Conservation (phyloP, 441 rosid genomes). For the Theobroma grandiflorum region DNA sequence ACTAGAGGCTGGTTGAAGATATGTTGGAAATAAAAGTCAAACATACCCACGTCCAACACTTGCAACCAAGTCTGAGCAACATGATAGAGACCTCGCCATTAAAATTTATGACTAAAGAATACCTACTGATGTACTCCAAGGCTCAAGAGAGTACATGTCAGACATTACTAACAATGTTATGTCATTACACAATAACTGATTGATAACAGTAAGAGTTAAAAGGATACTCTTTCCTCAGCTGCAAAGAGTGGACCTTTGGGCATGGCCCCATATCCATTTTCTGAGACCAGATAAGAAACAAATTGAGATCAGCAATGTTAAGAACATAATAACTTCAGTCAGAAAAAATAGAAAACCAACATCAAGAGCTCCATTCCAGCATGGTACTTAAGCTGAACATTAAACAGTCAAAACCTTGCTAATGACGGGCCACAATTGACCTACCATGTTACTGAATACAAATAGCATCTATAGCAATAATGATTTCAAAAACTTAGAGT, state of each 20-base stretch:
- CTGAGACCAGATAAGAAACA: constrained; percentile 42
- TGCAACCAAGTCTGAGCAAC: neutral
- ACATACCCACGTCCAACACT: neutral
- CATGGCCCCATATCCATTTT: constrained; percentile 99
- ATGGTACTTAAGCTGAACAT: neutral
- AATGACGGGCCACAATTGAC: neutral
- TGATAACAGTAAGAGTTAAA: constrained; percentile 16
- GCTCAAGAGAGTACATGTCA: constrained; percentile 2
- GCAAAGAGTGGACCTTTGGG: constrained; percentile 96
- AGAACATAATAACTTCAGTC: neutral
- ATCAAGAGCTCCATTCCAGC: neutral
- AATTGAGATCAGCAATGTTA: neutral
- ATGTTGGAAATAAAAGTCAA: neutral
- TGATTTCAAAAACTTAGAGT: neutral
- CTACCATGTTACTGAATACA: neutral
- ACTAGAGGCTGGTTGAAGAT: neutral
- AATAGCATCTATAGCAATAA: neutral
- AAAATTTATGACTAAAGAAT: neutral
- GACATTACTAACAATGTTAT: neutral
- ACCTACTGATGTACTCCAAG: neutral
- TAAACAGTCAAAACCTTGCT: neutral
- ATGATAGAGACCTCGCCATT: neutral
- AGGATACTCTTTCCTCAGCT: constrained; percentile 97
- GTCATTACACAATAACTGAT: neutral
- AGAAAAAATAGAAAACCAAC: neutral